A percentile compares a stretch with the other conserved stretches of the same genome.
Conservation (phyloP, 208 protist genomes). For the Phytomonas sp. region DNA sequence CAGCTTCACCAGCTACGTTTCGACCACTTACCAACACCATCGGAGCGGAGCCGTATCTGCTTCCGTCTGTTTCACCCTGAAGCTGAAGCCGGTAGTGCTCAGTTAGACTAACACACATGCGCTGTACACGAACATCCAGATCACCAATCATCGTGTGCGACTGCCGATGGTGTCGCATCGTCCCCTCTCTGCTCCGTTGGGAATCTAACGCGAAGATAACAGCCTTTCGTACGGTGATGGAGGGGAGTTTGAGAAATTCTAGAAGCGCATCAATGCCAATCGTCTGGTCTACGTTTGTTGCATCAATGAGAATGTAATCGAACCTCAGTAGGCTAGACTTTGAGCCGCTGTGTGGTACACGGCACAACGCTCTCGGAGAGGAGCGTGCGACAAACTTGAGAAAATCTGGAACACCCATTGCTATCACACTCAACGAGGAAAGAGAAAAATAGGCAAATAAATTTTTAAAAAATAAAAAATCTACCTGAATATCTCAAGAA, state of each 20-base stretch:
- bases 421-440: not conserved
- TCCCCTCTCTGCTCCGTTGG: conserved; percentile 56
- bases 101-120: conserved; percentile 31
- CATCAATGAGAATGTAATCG: conserved; percentile 80
- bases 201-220: conserved; percentile 79
- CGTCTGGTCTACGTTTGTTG: conserved; percentile 76
- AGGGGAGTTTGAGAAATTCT: conserved; percentile 26
- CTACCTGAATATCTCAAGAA: conserved; percentile 4
- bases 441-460: not conserved
- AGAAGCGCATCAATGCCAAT: conserved; percentile 49
- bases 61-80: not conserved
- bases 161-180: conserved; percentile 44
- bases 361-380: conserved; percentile 51
- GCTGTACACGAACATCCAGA: conserved; percentile 58
- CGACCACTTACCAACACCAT: conserved; percentile 68
- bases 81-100: conserved; percentile 19
- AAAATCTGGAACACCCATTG: conserved; percentile 79
- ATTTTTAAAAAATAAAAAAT: not conserved
- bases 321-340: conserved; percentile 25
- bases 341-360: conserved; percentile 19
- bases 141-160: conserved; percentile 53
- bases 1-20: conserved; percentile 73
- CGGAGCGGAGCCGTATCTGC: conserved; percentile 9
- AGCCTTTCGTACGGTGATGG: conserved; percentile 28
- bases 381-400: conserved; percentile 70